Conservation (phyloP, 1,139 yeast genomes). For the Geotrichum restrictum region DNA sequence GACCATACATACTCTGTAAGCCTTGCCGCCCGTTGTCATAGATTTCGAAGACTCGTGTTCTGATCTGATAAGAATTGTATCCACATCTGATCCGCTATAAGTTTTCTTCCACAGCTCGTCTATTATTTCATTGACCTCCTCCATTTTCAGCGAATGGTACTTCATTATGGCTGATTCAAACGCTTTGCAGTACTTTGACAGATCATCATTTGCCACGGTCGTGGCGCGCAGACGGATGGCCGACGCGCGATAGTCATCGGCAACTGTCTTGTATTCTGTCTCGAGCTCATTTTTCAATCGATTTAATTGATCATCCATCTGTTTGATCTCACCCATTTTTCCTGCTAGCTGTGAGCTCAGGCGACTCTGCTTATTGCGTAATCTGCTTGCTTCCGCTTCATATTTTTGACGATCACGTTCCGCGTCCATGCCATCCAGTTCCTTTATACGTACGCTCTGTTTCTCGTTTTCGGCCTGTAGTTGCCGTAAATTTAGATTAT, state of each 20-base stretch:
- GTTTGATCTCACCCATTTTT: slow-evolving; percentile 79
- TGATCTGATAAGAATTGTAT: slow-evolving; percentile 78
- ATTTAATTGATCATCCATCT: slow-evolving; percentile 68
- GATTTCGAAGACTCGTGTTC: slow-evolving; percentile 52
- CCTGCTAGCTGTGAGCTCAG: slow-evolving; percentile 71
- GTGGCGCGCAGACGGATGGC: slow-evolving; percentile 77
- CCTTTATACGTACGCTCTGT: slow-evolving; percentile 35
- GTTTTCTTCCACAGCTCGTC: slow-evolving; percentile 93
- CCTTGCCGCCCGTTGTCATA: slow-evolving; percentile 47
- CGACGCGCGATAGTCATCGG: slow-evolving; percentile 59
- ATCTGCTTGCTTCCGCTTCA: slow-evolving; percentile 51
- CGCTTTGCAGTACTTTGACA: slow-evolving; percentile 77
- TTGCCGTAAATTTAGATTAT: slow-evolving; percentile 51
- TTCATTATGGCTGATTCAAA: slow-evolving; percentile 92
- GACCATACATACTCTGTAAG: slow-evolving; percentile 91
- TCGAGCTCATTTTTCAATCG: slow-evolving; percentile 54
- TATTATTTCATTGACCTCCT: slow-evolving; percentile 79
- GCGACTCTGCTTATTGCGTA: slow-evolving; percentile 54
- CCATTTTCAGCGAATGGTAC: slow-evolving; percentile 87
- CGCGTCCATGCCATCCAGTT: slow-evolving; percentile 58
- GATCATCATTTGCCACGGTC: slow-evolving; percentile 74
- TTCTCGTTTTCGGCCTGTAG: slow-evolving; percentile 37
- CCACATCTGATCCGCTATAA: slow-evolving; percentile 92
- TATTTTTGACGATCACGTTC: slow-evolving; percentile 60
- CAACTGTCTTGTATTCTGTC: slow-evolving; percentile 68